Conservation (phyloP, 306 rosid species). For the Dalbergia cochinchinensis region DNA sequence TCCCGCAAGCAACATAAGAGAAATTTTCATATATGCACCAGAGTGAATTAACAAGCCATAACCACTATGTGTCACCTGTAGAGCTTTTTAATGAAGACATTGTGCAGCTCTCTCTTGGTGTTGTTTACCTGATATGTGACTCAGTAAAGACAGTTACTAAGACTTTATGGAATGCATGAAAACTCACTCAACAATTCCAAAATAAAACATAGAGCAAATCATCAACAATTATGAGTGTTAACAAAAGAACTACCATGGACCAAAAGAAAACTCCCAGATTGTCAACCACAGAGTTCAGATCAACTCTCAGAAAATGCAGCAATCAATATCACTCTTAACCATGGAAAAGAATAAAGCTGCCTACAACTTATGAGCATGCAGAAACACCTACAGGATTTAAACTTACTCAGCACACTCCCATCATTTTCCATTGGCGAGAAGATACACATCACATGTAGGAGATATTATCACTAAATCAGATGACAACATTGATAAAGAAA, state of each 20-base stretch:
- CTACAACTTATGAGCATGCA: background rate
- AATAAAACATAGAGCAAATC: slow-evolving; percentile 16
- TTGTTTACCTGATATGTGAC: slow-evolving; percentile 75
- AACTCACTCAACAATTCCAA: slow-evolving; percentile 30
- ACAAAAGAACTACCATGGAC: background rate
- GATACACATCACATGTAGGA: background rate
- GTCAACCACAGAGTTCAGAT: background rate
- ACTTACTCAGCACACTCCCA: background rate
- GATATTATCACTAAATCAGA: background rate
- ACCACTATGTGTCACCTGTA: slow-evolving; percentile 66
- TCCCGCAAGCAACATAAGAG: slow-evolving; percentile 37
- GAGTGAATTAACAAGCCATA: slow-evolving; percentile 19
- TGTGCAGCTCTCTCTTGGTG: slow-evolving; percentile 95
- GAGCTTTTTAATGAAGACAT: slow-evolving; percentile 90
- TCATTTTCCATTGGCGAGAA: slow-evolving; percentile 24
- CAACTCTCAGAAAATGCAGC: slow-evolving; percentile 25
- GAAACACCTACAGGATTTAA: slow-evolving; percentile 14
- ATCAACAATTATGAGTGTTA: slow-evolving; percentile 23
- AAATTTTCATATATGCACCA: background rate
- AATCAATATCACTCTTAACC: background rate
- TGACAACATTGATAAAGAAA: background rate
- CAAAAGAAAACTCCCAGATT: background rate
- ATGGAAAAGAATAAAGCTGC: slow-evolving; percentile 30
- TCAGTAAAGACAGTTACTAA: slow-evolving; percentile 37
- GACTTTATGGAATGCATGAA: slow-evolving; percentile 27